A percentile compares a stretch with the other conserved stretches of the same genome.
Evolutionary conservation across 1,284 basidiomycete species (phyloP).

Genomic region (Fomes fomentarius): DNA sequence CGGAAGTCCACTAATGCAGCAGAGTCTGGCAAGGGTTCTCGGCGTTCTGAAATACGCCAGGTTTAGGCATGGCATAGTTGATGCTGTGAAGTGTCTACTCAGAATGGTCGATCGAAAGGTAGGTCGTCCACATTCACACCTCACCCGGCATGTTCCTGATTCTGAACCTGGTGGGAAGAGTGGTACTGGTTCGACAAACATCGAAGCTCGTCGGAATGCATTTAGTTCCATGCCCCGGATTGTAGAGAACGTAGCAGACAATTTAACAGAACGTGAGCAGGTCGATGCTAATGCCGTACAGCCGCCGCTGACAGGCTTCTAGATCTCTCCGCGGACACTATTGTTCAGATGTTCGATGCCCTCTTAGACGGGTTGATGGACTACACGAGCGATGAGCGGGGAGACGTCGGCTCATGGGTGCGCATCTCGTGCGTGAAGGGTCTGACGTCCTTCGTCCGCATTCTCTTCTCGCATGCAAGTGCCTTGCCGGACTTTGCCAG

Average conservation of each 20-base stretch:
- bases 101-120: slow-evolving; percentile 61
- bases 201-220: slow-evolving; percentile 76
- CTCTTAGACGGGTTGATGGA: slow-evolving; percentile 77
- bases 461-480: slow-evolving; percentile 47
- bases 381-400: slow-evolving; percentile 92
- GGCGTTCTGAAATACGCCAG: slow-evolving; percentile 71
- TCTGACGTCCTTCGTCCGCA: slow-evolving; percentile 51
- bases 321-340: slow-evolving; percentile 52
- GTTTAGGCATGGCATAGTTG: slow-evolving; percentile 53
- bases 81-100: slow-evolving; percentile 62
- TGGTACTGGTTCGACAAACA: slow-evolving; percentile 43
- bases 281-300: background rate
- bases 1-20: slow-evolving; percentile 63
- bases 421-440: slow-evolving; percentile 77
- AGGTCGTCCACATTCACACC: slow-evolving; percentile 25
- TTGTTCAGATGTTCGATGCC: slow-evolving; percentile 51
- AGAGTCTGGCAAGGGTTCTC: slow-evolving; percentile 78
- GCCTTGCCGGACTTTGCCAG: slow-evolving; percentile 46
- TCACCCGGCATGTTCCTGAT: background rate
- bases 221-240: slow-evolving; percentile 68
- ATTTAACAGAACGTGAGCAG: slow-evolving; percentile 50
- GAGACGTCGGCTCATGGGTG: slow-evolving; percentile 98
- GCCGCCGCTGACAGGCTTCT: slow-evolving; percentile 7
- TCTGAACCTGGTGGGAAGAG: slow-evolving; percentile 20
- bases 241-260: slow-evolving; percentile 47